Conservation (phyloP, 441 rosid genomes). For the Macaranga tanarius region DNA sequence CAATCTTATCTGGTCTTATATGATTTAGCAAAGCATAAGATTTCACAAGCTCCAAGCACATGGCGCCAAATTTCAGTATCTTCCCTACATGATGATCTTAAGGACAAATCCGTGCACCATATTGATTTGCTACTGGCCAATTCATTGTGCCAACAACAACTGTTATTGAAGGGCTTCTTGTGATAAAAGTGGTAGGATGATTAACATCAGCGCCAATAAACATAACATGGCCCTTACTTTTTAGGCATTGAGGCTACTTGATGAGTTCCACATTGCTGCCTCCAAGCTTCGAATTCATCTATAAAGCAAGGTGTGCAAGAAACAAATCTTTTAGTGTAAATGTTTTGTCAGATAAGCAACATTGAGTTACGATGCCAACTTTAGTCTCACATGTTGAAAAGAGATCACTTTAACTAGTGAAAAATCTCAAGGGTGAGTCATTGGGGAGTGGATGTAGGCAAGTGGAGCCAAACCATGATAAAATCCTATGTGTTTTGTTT, state of each 20-base stretch:
- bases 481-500: too few relatives aligned
- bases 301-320: slow-evolving; percentile 64
- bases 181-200: slow-evolving; percentile 53
- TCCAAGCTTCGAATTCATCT: slow-evolving; percentile 84
- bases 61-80: too few relatives aligned
- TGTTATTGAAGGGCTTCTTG: slow-evolving; percentile 67
- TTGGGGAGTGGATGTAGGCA: too few relatives aligned
- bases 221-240: slow-evolving; percentile 48
- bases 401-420: slow-evolving; percentile 69
- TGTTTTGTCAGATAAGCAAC: slow-evolving; percentile 52
- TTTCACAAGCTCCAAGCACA: too few relatives aligned
- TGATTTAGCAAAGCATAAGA: too few relatives aligned
- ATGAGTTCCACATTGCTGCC: slow-evolving; percentile 72
- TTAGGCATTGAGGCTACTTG: slow-evolving; percentile 42
- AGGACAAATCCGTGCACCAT: slow-evolving; percentile 54
- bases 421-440: too few relatives aligned
- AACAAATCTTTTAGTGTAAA: slow-evolving; percentile 46
- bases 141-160: slow-evolving; percentile 68
- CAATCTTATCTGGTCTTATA: slow-evolving; percentile 48
- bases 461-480: too few relatives aligned
- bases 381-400: slow-evolving; percentile 69
- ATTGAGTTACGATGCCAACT: slow-evolving; percentile 72
- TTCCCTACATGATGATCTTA: slow-evolving; percentile 49
- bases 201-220: slow-evolving; percentile 80
- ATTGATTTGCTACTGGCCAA: slow-evolving; percentile 72